Evolutionary conservation across 768 basidiomycete species (phyloP).

Genomic region (Daedaleopsis sinensis): DNA sequence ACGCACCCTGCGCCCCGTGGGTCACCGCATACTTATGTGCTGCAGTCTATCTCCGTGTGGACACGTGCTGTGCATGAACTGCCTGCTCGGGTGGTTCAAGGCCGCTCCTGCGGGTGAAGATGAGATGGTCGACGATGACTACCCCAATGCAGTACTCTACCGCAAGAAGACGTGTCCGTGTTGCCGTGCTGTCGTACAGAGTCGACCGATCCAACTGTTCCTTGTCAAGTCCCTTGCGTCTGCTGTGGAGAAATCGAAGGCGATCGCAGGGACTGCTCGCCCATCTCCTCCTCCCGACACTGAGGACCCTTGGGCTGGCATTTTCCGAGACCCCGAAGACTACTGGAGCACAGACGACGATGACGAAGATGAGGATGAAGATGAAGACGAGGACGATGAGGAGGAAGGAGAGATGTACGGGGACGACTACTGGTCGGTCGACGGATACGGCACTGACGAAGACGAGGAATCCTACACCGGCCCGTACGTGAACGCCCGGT

Average conservation of each 20-base stretch:
- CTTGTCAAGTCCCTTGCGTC: conserved; percentile 62
- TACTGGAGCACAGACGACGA: conserved; percentile 30
- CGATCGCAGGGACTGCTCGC: conserved; percentile 24
- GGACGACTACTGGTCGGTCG: conserved; percentile 33
- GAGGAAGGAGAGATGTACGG: conserved; percentile 35
- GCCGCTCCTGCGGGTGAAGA: conserved; percentile 56
- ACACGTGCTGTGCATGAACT: conserved; percentile 72
- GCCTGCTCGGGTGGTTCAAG: conserved; percentile 80
- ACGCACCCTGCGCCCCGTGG: neutral
- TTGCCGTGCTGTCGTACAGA: conserved; percentile 59
- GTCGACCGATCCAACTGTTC: conserved; percentile 70
- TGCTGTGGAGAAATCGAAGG: conserved; percentile 50
- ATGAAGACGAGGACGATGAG: conserved; percentile 34
- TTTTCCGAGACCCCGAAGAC: conserved; percentile 52
- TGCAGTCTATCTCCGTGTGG: conserved; percentile 73
- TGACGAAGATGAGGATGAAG: conserved; percentile 32
- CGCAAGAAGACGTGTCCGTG: conserved; percentile 75
- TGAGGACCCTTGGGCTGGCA: conserved; percentile 71
- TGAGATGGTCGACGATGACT: conserved; percentile 46
- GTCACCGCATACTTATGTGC: neutral
- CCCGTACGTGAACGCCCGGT: conserved; percentile 48
- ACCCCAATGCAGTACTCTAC: conserved; percentile 49
- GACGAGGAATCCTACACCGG: conserved; percentile 40
- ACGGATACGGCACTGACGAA: conserved; percentile 30
- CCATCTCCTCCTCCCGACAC: conserved; percentile 39